Evolutionary conservation across 768 basidiomycete species (phyloP), one percentile per base, ranked within the genome.

Genomic region (Phaeotremella skinneri): DNA sequence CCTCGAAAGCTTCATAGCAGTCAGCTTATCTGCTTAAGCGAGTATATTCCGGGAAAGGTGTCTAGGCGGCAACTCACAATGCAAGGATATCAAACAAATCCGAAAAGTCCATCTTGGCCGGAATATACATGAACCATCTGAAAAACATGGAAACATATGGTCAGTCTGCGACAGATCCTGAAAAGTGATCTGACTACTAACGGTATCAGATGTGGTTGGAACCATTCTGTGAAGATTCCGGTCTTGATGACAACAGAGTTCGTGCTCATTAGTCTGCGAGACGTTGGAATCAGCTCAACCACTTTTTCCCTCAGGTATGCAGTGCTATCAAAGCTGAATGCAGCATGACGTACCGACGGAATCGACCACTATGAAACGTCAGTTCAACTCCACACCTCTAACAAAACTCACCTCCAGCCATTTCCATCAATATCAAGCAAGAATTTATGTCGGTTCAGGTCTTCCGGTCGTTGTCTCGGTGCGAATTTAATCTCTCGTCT

Each of bases 211-310:
- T 75, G 66, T 3, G 69, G 64, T 55, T 79, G 78, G 26, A 78
- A 72, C 78, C 78, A 80, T 58, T 60, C 78, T 59, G 75, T 80
- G 67, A 71, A 80, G 52, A 78, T 76, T 2, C 76, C 76, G 30
- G 71, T 62, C 51, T 80, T 80, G 62, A 80, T 71, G 21, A 79
- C 76, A 27, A 78, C 65, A 48, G 78, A 77, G 56, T 79, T 80
- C 21, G 75, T 76, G 49, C 69, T 73, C 78, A 80, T 78, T 42
- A 79, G 59, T 43, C 63, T 66, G 34, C n/a, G n/a, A n/a, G n/a
- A n/a, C n/a, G n/a, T n/a, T n/a, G n/a, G n/a, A n/a, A n/a, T n/a
- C n/a, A 25, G 16, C 55, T n/a, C 45, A 47, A 43, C 55, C 47
- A 20, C 55, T 34, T 37, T 49, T 51, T 30, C 42, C 58, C 26